Evolutionary conservation across 2,329 filamentous ascomycete genomes (phyloP).

Genomic region (Karstenula rhodostoma): DNA sequence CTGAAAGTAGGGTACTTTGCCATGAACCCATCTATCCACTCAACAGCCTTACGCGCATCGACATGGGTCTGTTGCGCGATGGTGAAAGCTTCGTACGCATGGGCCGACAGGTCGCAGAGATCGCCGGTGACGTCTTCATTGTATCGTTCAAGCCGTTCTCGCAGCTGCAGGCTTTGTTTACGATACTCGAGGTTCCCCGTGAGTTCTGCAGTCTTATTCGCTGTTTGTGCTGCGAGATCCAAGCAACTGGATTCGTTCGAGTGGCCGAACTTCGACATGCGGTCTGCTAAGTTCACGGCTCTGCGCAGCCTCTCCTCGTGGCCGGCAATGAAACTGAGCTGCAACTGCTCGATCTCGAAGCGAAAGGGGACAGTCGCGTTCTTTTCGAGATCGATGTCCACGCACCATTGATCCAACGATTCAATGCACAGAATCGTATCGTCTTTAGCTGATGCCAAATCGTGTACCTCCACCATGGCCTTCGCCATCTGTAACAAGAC

Average conservation of each 20-base stretch:
- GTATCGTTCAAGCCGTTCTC: slow-evolving; percentile 1
- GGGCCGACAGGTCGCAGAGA: slow-evolving; percentile 7
- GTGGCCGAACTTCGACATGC: slow-evolving; percentile 1
- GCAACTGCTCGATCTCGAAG: neutral
- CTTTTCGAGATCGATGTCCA: slow-evolving; percentile 1
- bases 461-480: slow-evolving; percentile 4
- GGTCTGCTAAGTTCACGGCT: neutral
- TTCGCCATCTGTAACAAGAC: slow-evolving; percentile 9
- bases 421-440: neutral
- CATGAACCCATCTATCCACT: slow-evolving; percentile 16
- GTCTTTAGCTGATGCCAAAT: slow-evolving; percentile 3
- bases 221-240: neutral
- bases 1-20: slow-evolving; percentile 8
- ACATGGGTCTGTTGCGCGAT: slow-evolving; percentile 3
- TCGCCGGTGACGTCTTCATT: slow-evolving; percentile 8
- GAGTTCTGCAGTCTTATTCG: neutral
- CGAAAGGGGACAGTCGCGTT: neutral
- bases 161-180: neutral
- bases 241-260: neutral
- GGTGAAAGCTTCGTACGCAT: neutral
- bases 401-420: slow-evolving; percentile 7
- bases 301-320: neutral
- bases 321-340: slow-evolving; percentile 1
- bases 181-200: slow-evolving; percentile 2
- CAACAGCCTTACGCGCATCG: slow-evolving; percentile 10